Conservation (phyloP, 805 yeast genomes). For the Scheffersomyces coipomensis region DNA sequence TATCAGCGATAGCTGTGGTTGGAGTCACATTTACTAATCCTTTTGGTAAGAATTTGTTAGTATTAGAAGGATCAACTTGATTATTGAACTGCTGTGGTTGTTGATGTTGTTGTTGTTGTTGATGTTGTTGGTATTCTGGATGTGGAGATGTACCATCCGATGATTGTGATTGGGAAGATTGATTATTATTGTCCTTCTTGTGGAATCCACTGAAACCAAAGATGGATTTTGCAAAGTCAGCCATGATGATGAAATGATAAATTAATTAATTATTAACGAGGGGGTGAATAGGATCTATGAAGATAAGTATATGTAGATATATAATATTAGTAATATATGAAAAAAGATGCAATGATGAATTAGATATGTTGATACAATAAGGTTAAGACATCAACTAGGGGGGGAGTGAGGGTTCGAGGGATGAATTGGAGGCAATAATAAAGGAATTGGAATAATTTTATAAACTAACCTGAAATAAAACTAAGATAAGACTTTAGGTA, state of each 20-base stretch:
- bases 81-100: slow-evolving; percentile 4
- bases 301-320: no score
- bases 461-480: no score
- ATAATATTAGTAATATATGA: neutral
- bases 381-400: slow-evolving; percentile 1
- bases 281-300: no score
- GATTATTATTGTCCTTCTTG: slow-evolving; percentile 20
- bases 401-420: neutral
- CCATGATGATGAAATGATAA: slow-evolving; percentile 32
- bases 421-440: neutral
- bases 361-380: neutral
- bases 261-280: neutral
- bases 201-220: slow-evolving; percentile 39
- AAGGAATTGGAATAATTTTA: neutral
- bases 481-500: no score
- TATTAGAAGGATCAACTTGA: slow-evolving; percentile 1
- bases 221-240: slow-evolving; percentile 45
- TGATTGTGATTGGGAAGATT: neutral
- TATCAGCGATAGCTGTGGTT: slow-evolving; percentile 65
- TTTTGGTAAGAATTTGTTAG: slow-evolving; percentile 32
- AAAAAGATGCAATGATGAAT: neutral
- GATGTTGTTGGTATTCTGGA: slow-evolving; percentile 5
- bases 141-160: slow-evolving; percentile 5
- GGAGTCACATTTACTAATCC: slow-evolving; percentile 46
- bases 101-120: slow-evolving; percentile 6